These are phyloP conservation scores for Thraustotheca clavata DNA, from an alignment of 352 stramenopile genomes.

Conservation along the genomic window DNA sequence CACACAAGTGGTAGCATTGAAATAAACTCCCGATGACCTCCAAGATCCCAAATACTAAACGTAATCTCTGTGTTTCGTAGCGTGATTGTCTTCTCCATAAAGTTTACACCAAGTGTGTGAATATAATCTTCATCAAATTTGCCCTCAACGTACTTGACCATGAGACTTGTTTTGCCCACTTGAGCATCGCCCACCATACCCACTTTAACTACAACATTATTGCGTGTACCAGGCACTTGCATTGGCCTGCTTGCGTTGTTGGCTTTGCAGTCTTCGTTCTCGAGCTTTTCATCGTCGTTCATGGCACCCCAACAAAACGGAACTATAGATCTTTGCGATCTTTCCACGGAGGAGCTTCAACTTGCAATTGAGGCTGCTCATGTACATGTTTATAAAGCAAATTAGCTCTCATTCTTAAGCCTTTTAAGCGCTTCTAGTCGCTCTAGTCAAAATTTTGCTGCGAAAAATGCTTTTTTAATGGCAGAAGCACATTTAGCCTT, in stretches of 20 bases:
- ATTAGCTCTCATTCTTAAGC: no score
- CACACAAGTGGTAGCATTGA: constrained; percentile 92
- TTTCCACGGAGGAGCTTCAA: no score
- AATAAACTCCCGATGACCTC: constrained; percentile 90
- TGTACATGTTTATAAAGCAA: no score
- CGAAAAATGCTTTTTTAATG: no score
- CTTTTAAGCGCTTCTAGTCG: no score
- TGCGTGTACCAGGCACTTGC: constrained; percentile 32
- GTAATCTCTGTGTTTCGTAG: constrained; percentile 92
- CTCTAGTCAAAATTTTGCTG: no score
- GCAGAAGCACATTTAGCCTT: no score
- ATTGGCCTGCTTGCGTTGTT: background rate
- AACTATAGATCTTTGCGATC: no score
- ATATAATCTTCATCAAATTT: constrained; percentile 96
- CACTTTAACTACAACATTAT: constrained; percentile 88
- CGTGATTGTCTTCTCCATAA: constrained; percentile 94
- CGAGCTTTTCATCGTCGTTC: constrained; percentile 12
- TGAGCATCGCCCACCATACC: constrained; percentile 92
- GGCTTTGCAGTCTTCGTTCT: background rate
- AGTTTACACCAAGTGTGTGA: constrained; percentile 93
- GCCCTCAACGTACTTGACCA: constrained; percentile 95
- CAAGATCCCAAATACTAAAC: constrained; percentile 94
- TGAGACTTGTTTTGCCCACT: constrained; percentile 93
- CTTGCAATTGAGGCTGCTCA: no score
- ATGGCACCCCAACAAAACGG: no score